phyloP scores from a whole-genome alignment of 306 rosid species.

The Lupinus albus region DNA sequence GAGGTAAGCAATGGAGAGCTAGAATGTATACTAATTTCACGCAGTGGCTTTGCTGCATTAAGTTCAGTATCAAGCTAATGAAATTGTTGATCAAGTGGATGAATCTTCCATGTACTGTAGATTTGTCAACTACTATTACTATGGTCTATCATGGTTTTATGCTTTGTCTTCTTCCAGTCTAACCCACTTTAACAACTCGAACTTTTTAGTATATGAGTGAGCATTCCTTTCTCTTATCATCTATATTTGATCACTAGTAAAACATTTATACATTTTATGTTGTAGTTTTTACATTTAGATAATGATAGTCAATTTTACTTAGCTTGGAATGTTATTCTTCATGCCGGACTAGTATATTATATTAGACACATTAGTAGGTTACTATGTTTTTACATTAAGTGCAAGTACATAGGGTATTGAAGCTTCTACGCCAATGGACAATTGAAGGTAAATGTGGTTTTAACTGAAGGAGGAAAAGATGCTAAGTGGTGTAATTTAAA shows the following conservation, averaged over 20 bases:
- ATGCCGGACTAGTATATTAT: slow-evolving; percentile 4
- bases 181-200: slow-evolving; percentile 3
- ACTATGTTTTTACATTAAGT: slow-evolving; percentile 14
- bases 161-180: slow-evolving; percentile 25
- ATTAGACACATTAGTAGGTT: slow-evolving; percentile 6
- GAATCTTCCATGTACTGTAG: not conserved
- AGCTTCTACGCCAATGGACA: slow-evolving; percentile 15
- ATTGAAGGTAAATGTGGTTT: slow-evolving; percentile 19
- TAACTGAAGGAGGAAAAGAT: not conserved
- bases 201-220: not conserved
- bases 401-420: slow-evolving; percentile 6
- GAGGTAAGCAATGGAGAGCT: slow-evolving; percentile 53
- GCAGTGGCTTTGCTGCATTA: not conserved
- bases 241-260: not conserved
- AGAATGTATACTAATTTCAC: slow-evolving; percentile 5
- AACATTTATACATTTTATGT: not conserved
- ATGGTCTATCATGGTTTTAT: slow-evolving; percentile 2
- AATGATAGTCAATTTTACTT: slow-evolving; percentile 8
- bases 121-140: slow-evolving; percentile 12
- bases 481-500: not conserved
- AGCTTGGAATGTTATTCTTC: slow-evolving; percentile 1
- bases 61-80: not conserved
- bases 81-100: slow-evolving; percentile 21
- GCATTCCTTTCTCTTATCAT: slow-evolving; percentile 3
- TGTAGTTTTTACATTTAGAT: not conserved